Percentiles rank a stretch among this genome's conserved stretches.
Evolutionary conservation across 129 eudicot genomes (phyloP).

Genomic region (Saussurea involucrata): DNA sequence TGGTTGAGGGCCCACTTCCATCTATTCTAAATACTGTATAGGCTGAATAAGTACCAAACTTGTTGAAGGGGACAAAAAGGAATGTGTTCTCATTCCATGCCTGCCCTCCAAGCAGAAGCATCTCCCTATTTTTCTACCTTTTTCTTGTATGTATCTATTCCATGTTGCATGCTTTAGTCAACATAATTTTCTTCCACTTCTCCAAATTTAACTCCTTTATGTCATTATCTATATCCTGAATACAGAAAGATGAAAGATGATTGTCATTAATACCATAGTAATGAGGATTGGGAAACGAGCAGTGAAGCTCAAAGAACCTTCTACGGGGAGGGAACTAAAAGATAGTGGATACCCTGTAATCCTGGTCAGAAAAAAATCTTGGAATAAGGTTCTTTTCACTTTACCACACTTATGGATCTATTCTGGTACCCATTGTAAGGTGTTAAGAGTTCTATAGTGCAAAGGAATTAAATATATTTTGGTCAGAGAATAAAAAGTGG

Average conservation of each 20-base stretch:
- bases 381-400: constrained; percentile 77
- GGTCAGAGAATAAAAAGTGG: constrained; percentile 46
- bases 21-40: constrained; percentile 30
- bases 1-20: constrained; percentile 33
- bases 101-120: constrained; percentile 72
- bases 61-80: constrained; percentile 74
- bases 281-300: not conserved
- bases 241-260: constrained; percentile 14
- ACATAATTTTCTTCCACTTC: constrained; percentile 50
- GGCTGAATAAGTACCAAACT: constrained; percentile 87
- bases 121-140: constrained; percentile 34
- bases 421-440: constrained; percentile 81
- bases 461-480: constrained; percentile 37
- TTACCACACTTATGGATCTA: constrained; percentile 70
- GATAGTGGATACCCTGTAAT: constrained; percentile 51
- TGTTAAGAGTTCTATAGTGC: constrained; percentile 50
- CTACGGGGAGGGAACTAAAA: constrained; percentile 18
- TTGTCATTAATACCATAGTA: not conserved
- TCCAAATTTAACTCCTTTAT: constrained; percentile 21
- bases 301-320: constrained; percentile 14
- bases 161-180: constrained; percentile 73
- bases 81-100: constrained; percentile 79
- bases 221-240: constrained; percentile 19
- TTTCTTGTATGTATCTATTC: constrained; percentile 46
- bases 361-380: constrained; percentile 50